Evolutionary conservation across 2,329 filamentous ascomycete species (phyloP), one percentile per base, ranked within the genome.

Genomic region (Pestalotiopsis sp.): DNA sequence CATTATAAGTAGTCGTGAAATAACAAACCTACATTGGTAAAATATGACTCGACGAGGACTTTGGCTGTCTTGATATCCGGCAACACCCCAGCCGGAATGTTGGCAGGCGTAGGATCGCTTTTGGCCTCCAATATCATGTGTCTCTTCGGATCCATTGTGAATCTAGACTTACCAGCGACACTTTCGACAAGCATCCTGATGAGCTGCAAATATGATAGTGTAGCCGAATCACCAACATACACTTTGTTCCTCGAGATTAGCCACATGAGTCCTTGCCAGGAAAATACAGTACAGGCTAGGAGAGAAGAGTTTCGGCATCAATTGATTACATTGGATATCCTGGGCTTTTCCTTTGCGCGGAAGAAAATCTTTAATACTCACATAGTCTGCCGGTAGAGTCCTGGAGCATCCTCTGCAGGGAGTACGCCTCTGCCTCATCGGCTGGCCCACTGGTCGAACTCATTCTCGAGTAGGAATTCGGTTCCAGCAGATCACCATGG

Each of bases 171-270:
- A 0, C 89, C 89, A 20, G 81, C 82, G 38, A 83, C 82, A 9
- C 79, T 85, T 71, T 88, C 85, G 4, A 91, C 87, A 71, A 90
- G 85, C 79, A 87, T 86, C 11, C 89, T 86, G 20, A 91, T 84
- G 59, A 88, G 79, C 67, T 90, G 86, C 3, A 91, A 79, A 72
- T 88, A 90, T 0, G 89, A 88, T 5, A 91, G 79, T 0, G 87
- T 87, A 0, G 88, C 88, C 2, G 89, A 88, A 71, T 90, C 87
- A n/a, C 89, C 89, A 69, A 90, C 82, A 70, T 90, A 91, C 27
- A 89, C 86, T 88, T 61, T 20, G 39, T 58, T 20, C 52, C 13
- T 20, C 45, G n/a, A 20, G 13, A 3, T 59, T 49, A 58, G 45
- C 25, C 62, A 27, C 20, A 12, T 60, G n/a, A 12, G 57, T 60